Base-by-base conservation (phyloP, 257 asterid genomes). In the Primulina eburnea region DNA sequence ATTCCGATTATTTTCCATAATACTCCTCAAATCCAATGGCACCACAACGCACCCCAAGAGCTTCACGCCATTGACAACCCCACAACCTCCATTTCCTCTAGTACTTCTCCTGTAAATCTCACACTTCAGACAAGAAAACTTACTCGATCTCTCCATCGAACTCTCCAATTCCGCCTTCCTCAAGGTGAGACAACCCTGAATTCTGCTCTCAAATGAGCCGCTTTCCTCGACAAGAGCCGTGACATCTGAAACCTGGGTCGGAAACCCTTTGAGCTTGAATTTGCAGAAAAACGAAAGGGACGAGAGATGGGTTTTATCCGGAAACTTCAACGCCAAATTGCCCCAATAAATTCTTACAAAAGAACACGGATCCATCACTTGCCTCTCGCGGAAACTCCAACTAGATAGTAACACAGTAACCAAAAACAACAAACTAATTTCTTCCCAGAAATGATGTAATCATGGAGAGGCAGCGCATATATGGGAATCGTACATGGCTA, bases 351-450 rank as follows among this genome's bases (percentile, higher is more conserved):
- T 83, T 33, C 99, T 93, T 29, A 89, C 85, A 61, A 86, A 94
- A 62, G 97, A 93, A 72, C 99, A 91, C 0, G 99, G 99, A 88
- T 94, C 98, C 99, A 94, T 94, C 18, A 71, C 75, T 60, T 14
- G 16, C 14, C 50, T 38, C 50, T 38, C 16, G 16, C 53, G 66
- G 28, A 58, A 47, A 14, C 30, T 16, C 12, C 33, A 8, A 29
- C 62, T 9, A 17, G 33, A 38, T 37, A 20, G 60, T 29, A 43
- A 55, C 21, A 55, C 21, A 6, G 20, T 12, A 61, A n/a, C 6
- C 2, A 58, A 43, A 58, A 34, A 35, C 29, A 30, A 29, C 12
- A 58, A 69, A 47, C 33, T 4, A 14, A 33, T 9, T 38, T 38
- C 50, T 38, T 38, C 50, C 50, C 50, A 38, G 30, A 4, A 40